phyloP scores from a whole-genome alignment of 345 rosid genomes.

The Abelmoschus esculentus region DNA sequence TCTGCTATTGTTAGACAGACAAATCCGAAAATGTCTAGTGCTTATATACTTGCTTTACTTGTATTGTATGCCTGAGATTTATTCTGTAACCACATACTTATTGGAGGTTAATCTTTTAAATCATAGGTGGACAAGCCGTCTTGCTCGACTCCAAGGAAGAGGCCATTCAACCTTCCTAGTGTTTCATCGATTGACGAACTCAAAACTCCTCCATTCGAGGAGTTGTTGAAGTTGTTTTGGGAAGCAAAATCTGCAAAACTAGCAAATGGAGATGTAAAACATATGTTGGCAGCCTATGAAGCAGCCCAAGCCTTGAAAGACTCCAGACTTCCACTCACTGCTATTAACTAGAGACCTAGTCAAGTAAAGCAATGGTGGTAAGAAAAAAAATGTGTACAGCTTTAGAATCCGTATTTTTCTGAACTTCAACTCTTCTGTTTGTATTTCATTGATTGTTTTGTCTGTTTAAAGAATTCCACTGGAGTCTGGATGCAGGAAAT shows the following conservation, averaged over 20 bases:
- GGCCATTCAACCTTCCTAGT: constrained; percentile 69
- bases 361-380: not conserved
- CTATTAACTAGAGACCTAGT: constrained; percentile 51
- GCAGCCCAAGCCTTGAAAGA: constrained; percentile 64
- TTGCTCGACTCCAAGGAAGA: constrained; percentile 85
- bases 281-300: constrained; percentile 42
- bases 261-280: constrained; percentile 72
- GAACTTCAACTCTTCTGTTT: not conserved
- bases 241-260: constrained; percentile 57
- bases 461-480: not conserved
- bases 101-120: not conserved
- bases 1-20: too few relatives aligned
- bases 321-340: constrained; percentile 80
- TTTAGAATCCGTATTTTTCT: not conserved
- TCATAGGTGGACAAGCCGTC: constrained; percentile 83
- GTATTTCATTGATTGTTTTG: constrained; percentile 16
- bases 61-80: not conserved
- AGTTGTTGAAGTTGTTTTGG: constrained; percentile 62
- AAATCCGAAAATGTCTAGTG: not conserved
- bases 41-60: not conserved
- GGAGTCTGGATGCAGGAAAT: not conserved
- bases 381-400: constrained; percentile 30
- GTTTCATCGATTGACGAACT: constrained; percentile 76
- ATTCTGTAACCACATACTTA: not conserved
- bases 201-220: constrained; percentile 78